Evolutionary conservation across 2,329 filamentous ascomycete species (phyloP).

Genomic region (Rhytidhysteron rufulum): DNA sequence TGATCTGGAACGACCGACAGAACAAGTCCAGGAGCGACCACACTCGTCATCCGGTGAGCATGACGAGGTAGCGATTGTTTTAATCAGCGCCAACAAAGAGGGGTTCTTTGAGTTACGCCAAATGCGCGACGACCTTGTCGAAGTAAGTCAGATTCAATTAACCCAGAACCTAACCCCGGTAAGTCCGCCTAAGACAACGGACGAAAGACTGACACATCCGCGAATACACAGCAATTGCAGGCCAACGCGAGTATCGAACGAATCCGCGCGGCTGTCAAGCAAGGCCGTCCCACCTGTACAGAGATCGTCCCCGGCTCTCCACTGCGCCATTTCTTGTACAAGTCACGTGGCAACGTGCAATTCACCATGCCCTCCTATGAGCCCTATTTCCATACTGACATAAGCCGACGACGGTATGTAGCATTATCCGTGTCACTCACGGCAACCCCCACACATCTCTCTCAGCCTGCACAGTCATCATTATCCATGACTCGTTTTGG

Average conservation of each 20-base stretch:
- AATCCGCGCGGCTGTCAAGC: slow-evolving; percentile 67
- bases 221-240: slow-evolving; percentile 59
- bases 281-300: slow-evolving; percentile 66
- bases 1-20: slow-evolving; percentile 52
- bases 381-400: slow-evolving; percentile 59
- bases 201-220: slow-evolving; percentile 2
- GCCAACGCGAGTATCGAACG: slow-evolving; percentile 71
- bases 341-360: slow-evolving; percentile 90
- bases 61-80: slow-evolving; percentile 79
- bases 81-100: slow-evolving; percentile 91
- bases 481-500: too few species aligned
- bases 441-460: too few species aligned
- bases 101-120: slow-evolving; percentile 85
- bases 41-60: slow-evolving; percentile 43
- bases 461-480: too few species aligned
- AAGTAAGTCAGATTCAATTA: too few species aligned
- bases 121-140: slow-evolving; percentile 59
- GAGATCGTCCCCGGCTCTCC: slow-evolving; percentile 78
- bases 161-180: slow-evolving; percentile 9
- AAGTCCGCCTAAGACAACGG: neutral
- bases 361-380: slow-evolving; percentile 85
- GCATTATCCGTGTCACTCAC: too few species aligned
- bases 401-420: slow-evolving; percentile 59
- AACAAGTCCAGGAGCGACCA: slow-evolving; percentile 39
- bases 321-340: slow-evolving; percentile 91